Base-by-base conservation (phyloP, 371 early-diverging fungal genomes). In the Apophysomyces trapeziformis region DNA sequence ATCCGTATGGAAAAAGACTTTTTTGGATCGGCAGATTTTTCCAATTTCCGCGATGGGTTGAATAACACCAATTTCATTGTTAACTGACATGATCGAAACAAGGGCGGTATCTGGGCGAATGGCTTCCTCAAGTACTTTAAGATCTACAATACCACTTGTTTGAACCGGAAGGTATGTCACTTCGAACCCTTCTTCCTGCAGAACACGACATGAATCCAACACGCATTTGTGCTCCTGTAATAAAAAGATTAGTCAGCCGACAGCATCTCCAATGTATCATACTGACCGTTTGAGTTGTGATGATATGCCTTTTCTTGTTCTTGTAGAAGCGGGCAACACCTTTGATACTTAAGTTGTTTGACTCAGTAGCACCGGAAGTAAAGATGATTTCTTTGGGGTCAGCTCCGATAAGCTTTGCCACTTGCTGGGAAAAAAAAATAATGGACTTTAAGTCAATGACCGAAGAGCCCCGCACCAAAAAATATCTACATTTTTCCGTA, bases 351-450 rank as follows among this genome's bases (percentile, higher is more conserved):
- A 96, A 78, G 76, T 99, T 99, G 88, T 97, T 97, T 56, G 96
- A 91, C 81, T 99, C 99, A n/a, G 99, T 99, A 13, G 99, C 99
- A 18, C 99, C 99, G 35, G 95, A 94, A 21, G 99, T 99, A 70
- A 99, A 99, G 54, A 99, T 86, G 58, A 99, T 94, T 83, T 99
- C 99, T 79, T 98, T 98, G 35, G 98, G 89, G 81, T 99, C 96
- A 16, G 98, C 97, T 57, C 93, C 92, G 69, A 99, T 95, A 65
- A 99, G 78, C 56, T 80, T 75, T 1, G 99, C 99, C 16, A 99
- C 88, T 68, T 99, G 85, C 91, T 93, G 79, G 57, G 60, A 68
- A 59, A 59, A 2, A 57, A 61, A 18, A 18, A 18, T 0, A 12
- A 58, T 7, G 26, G 35, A 63, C 32, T 39, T 59, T 43, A 58